phyloP scores from a whole-genome alignment of 2,329 filamentous ascomycete genomes.

The Paraphoma sp. region DNA sequence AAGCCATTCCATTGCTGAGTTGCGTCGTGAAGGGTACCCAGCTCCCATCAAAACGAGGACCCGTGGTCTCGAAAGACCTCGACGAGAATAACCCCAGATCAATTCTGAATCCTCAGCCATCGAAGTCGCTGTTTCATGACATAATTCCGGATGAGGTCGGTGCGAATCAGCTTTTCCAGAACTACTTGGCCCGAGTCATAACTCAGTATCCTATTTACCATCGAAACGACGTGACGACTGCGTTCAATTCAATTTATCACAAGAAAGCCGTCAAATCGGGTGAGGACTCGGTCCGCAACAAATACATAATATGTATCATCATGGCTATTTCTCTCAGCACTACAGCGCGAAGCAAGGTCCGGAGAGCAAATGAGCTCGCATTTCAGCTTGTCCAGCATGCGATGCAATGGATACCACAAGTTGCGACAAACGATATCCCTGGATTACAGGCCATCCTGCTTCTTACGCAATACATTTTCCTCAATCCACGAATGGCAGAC shows the following conservation, averaged over 20 bases:
- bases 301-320: conserved; percentile 46
- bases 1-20: conserved; percentile 38
- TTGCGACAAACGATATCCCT: conserved; percentile 44
- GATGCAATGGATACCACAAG: conserved; percentile 45
- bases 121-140: conserved; percentile 30
- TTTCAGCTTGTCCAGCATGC: conserved; percentile 43
- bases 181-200: conserved; percentile 43
- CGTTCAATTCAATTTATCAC: conserved; percentile 43
- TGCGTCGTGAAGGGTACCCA: conserved; percentile 46
- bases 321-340: conserved; percentile 47
- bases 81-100: conserved; percentile 46
- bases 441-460: conserved; percentile 45
- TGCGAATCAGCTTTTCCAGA: conserved; percentile 40
- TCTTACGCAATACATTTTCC: conserved; percentile 44
- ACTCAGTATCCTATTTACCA: conserved; percentile 49
- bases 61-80: conserved; percentile 42
- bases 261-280: conserved; percentile 27
- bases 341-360: conserved; percentile 41
- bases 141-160: conserved; percentile 39
- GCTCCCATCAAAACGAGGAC: conserved; percentile 43
- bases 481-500: conserved; percentile 46
- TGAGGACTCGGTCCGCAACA: conserved; percentile 37
- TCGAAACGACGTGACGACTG: conserved; percentile 38
- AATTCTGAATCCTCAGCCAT: conserved; percentile 44
- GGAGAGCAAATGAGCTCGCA: conserved; percentile 40